Evolutionary conservation across 306 rosid genomes (phyloP), one percentile per base, ranked within the genome.

Genomic region (Acacia acuminata): DNA sequence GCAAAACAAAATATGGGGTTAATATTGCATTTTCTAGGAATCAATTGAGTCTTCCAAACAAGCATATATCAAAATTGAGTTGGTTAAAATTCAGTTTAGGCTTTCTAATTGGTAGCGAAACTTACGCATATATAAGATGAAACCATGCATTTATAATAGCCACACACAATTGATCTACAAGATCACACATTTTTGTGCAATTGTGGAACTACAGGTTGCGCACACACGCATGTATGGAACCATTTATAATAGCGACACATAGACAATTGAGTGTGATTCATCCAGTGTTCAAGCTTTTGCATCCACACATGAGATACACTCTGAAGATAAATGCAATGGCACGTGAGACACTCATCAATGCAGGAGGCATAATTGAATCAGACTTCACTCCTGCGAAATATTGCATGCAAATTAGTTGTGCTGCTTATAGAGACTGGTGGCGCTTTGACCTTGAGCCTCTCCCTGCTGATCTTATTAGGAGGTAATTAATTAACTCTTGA

Each of bases 211-310:
- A 47, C 53, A 48, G 53, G 53, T 16, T 48, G 17, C 53, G 53
- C 53, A 3, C 53, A 48, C 53, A 81, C 66, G 75, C 75, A 22
- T 70, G 75, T 53, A 70, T 42, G 34, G 75, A 70, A 43, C 53
- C 75, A 42, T 70, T 70, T 5, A 42, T 42, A 70, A 70, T 70
- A 42, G 75, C 86, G 2, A 56, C 87, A 53, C 91, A 83, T 64
- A 71, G 87, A 10, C 91, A 88, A 40, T 17, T 85, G 85, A 88
- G 89, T 83, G 91, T 40, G 44, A 88, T 88, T 81, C 91, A 88
- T 72, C 89, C 91, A 10, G 70, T 85, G 40, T 88, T 74, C 82
- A 88, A 88, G 77, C 82, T 88, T 75, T 22, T 85, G 78, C 81
- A 70, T 40, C 75, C 75, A 13, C 75, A 70, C 20, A 70, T 70